Base-by-base conservation (phyloP, 306 rosid species). In the Calophaca sinica region DNA sequence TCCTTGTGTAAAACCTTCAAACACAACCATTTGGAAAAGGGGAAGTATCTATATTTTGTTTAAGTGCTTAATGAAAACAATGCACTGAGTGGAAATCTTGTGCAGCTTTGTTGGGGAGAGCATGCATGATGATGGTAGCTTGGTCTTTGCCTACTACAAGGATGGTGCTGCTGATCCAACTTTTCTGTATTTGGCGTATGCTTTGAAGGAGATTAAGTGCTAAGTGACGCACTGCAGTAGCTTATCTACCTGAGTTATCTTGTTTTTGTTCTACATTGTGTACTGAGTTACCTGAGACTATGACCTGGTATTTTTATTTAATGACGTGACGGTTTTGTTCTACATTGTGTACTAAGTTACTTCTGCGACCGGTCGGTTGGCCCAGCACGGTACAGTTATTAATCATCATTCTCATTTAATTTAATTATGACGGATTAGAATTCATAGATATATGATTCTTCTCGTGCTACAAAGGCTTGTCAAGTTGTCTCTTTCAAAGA, bases 21-120 rank as follows among this genome's bases (percentile, higher is more conserved):
- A 9, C 13, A 29, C 14, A 28, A 57, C 4, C 38, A 28, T 28
- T 57, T 57, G 8, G 6, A 31, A 58, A 10, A 11, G 10, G 11
- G 29, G 5, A 4, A 31, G 9, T 28, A 3, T 3, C 52, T 11
- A 39, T 35, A 51, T 20, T 20, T 51, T 29, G 36, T 5, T 35
- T 15, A 55, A 5, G 61, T 66, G 33, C 3, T 51, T 12, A 6
- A 2, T n/a, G 4, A 29, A 59, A 60, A 49, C 57, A 44, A 36
- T 54, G 12, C 3, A 41, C 70, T 51, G 68, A 51, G 15, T 4
- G 26, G 29, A 14, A 10, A 13, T 45, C 5, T 54, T 14, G 7
- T 36, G 81, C 89, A 93, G 98, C 78, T 93, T 90, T 44, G 96
- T 90, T 6, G 96, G 98, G 52, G 98, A 90, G 87, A 86, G 98